A percentile compares a stretch with the other conserved stretches of the same genome.
These are phyloP conservation scores for Annulohypoxylon stygium DNA, from an alignment of 495 filamentous ascomycete genomes.

Conservation along the genomic window DNA sequence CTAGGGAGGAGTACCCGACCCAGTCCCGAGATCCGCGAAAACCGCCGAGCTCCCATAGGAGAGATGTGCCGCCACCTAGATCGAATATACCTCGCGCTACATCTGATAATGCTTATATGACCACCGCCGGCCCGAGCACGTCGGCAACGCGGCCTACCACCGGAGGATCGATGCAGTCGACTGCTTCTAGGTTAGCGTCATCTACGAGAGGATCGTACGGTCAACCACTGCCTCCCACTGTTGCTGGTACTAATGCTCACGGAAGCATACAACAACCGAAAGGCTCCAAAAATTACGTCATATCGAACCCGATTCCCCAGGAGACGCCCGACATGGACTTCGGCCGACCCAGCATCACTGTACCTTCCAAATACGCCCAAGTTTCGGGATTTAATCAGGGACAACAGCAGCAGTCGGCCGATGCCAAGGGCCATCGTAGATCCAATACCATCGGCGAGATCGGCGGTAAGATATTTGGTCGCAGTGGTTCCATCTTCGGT, in stretches of 20 bases:
- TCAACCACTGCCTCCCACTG: slow-evolving; percentile 86
- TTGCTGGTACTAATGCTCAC: slow-evolving; percentile 91
- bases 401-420: slow-evolving; percentile 43
- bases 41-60: slow-evolving; percentile 63
- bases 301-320: slow-evolving; percentile 77
- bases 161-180: slow-evolving; percentile 82
- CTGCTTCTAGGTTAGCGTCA: slow-evolving; percentile 65
- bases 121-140: slow-evolving; percentile 55
- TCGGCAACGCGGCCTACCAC: slow-evolving; percentile 78
- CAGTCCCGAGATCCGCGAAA: slow-evolving; percentile 57
- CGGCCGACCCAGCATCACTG: slow-evolving; percentile 71
- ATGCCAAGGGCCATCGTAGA: slow-evolving; percentile 82
- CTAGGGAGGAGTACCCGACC: slow-evolving; percentile 58
- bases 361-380: slow-evolving; percentile 64
- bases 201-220: slow-evolving; percentile 89
- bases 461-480: slow-evolving; percentile 80
- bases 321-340: slow-evolving; percentile 62
- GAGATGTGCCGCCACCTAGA: slow-evolving; percentile 61
- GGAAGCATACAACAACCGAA: slow-evolving; percentile 88
- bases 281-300: slow-evolving; percentile 77
- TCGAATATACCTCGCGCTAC: slow-evolving; percentile 66
- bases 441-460: slow-evolving; percentile 90
- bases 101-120: slow-evolving; percentile 62
- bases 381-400: slow-evolving; percentile 60
- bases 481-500: slow-evolving; percentile 83